These are phyloP conservation scores for Cinnamomum chago DNA, from an alignment of 164 flowering plant genomes.

Conservation along the genomic window DNA sequence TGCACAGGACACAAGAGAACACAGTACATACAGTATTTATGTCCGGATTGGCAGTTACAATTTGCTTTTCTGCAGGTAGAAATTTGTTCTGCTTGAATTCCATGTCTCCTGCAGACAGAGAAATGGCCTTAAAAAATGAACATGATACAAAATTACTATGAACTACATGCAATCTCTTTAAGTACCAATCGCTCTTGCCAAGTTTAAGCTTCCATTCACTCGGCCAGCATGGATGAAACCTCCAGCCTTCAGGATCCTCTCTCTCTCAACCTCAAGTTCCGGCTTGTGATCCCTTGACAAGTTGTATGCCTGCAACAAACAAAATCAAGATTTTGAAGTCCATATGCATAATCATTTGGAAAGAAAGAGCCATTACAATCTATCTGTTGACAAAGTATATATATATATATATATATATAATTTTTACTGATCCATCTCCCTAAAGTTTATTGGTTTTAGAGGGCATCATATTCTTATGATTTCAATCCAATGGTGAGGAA, in stretches of 20 bases:
- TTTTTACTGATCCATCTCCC: too few species aligned
- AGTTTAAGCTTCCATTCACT: conserved; percentile 95
- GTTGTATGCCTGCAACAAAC: conserved; percentile 75
- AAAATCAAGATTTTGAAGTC: background rate
- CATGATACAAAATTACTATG: background rate
- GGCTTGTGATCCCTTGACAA: conserved; percentile 98
- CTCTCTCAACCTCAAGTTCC: conserved; percentile 91
- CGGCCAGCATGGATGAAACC: conserved; percentile 98
- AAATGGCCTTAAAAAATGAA: conserved; percentile 11
- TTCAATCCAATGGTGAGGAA: too few species aligned
- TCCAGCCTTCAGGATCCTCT: conserved; percentile 91
- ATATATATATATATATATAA: too few species aligned
- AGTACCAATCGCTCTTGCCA: conserved; percentile 96
- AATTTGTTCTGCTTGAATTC: conserved; percentile 97
- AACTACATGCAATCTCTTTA: background rate
- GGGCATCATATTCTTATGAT: too few species aligned
- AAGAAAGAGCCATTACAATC: background rate
- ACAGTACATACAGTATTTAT: conserved; percentile 57
- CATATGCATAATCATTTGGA: background rate
- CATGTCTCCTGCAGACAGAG: conserved; percentile 73
- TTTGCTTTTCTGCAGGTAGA: conserved; percentile 84
- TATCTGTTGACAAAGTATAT: too few species aligned
- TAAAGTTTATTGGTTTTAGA: too few species aligned
- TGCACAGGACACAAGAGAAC: too few species aligned
- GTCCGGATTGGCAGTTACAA: conserved; percentile 97